Evolutionary conservation across 257 asterid genomes (phyloP).

Genomic region (Salvia miltiorrhiza): DNA sequence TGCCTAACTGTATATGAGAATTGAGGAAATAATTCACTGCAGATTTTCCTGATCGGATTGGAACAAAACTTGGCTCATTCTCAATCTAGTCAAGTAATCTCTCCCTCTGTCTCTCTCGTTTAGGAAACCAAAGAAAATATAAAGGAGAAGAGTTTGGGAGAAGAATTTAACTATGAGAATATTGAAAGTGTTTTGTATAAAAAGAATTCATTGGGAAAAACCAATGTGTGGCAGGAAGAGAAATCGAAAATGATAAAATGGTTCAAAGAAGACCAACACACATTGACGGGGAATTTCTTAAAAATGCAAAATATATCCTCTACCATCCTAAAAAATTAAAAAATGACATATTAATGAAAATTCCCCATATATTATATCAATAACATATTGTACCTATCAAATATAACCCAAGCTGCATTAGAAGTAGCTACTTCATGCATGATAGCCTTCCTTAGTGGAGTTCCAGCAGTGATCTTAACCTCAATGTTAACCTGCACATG

Average conservation of each 20-base stretch:
- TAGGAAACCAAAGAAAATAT: no score
- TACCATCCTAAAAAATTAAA: background rate
- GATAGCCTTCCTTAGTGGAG: slow-evolving; percentile 53
- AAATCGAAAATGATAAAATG: no score
- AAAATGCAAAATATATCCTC: background rate
- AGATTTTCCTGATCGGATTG: no score
- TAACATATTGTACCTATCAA: slow-evolving; percentile 44
- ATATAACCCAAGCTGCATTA: slow-evolving; percentile 56
- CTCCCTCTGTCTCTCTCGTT: no score
- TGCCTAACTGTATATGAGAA: no score
- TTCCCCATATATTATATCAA: background rate
- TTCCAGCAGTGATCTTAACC: slow-evolving; percentile 68
- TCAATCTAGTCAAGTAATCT: no score
- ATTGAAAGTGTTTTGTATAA: background rate
- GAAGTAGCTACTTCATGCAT: slow-evolving; percentile 51
- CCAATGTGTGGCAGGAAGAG: background rate
- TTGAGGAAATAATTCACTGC: no score
- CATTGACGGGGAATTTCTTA: background rate
- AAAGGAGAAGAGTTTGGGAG: no score
- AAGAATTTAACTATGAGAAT: background rate
- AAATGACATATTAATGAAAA: background rate
- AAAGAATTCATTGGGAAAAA: background rate
- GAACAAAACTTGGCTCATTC: no score
- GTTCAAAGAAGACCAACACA: background rate
- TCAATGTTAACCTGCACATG: slow-evolving; percentile 57